phyloP scores from a whole-genome alignment of 1,284 basidiomycete genomes.

The Cutaneotrichosporon arboriforme region DNA sequence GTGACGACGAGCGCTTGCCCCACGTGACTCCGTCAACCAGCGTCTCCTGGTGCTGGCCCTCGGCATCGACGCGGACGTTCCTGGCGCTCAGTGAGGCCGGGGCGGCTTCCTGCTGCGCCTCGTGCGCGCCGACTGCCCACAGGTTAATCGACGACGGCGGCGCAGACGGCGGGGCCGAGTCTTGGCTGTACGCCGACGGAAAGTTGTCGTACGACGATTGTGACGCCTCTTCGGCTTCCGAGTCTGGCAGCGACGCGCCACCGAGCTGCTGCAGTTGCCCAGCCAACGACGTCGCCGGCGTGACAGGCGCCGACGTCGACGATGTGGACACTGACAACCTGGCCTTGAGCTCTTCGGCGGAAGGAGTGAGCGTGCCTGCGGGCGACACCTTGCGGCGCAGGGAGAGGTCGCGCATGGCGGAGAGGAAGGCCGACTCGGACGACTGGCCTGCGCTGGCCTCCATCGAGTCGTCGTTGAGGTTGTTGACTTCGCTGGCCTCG shows the following conservation, averaged over 20 bases:
- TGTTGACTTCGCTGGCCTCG: no score
- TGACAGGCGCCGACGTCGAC: neutral
- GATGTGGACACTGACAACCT: neutral
- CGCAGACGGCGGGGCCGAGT: constrained; percentile 31
- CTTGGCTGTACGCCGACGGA: constrained; percentile 30
- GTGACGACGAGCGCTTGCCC: constrained; percentile 1
- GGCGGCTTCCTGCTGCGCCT: no score
- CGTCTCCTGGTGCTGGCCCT: neutral
- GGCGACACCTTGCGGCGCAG: neutral
- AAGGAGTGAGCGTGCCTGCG: neutral
- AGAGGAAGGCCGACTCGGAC: no score
- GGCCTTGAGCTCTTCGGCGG: neutral
- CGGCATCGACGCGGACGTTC: no score
- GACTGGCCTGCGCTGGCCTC: no score
- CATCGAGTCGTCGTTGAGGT: no score
- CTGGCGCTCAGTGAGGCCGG: no score
- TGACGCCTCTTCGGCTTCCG: neutral
- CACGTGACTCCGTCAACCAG: constrained; percentile 1
- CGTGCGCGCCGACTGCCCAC: constrained; percentile 7
- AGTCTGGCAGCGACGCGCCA: neutral
- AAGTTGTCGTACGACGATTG: neutral
- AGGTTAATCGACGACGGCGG: constrained; percentile 13
- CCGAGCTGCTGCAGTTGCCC: neutral
- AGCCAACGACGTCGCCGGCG: neutral
- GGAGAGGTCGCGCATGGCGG: no score